A percentile compares a stretch with the other conserved stretches of the same genome.
These are phyloP conservation scores for Malus hybrid DNA, from an alignment of 331 rosid genomes.

Conservation along the genomic window DNA sequence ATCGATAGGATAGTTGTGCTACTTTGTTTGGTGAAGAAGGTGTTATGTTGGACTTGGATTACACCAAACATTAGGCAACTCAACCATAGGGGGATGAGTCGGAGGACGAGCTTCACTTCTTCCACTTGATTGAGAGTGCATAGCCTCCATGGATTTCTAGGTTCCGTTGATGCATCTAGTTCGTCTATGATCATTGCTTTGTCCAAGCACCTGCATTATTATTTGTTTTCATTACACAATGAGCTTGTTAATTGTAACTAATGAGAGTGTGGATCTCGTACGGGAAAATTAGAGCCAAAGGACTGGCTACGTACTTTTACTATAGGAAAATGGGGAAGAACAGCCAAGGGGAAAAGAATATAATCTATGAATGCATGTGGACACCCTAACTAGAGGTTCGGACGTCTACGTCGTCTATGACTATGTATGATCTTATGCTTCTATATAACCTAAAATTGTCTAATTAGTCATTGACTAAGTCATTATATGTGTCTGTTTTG, in stretches of 20 bases:
- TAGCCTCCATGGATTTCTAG: slow-evolving; percentile 43
- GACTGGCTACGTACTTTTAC: neutral
- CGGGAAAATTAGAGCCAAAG: no score
- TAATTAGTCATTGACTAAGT: no score
- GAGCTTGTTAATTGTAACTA: no score
- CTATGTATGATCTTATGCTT: no score
- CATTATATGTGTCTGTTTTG: neutral
- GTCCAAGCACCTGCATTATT: slow-evolving; percentile 24
- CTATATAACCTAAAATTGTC: no score
- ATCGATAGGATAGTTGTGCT: slow-evolving; percentile 32
- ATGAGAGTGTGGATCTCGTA: no score
- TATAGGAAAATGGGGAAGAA: neutral
- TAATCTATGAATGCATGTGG: neutral
- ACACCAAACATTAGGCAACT: slow-evolving; percentile 36
- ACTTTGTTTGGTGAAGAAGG: slow-evolving; percentile 47
- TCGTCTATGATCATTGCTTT: slow-evolving; percentile 26
- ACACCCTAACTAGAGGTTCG: no score
- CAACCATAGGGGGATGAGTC: slow-evolving; percentile 56
- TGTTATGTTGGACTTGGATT: slow-evolving; percentile 30
- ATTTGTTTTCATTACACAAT: neutral
- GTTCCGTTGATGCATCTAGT: slow-evolving; percentile 29
- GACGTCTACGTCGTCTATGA: no score
- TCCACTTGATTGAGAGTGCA: slow-evolving; percentile 36
- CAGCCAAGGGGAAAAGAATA: neutral
- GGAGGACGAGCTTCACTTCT: slow-evolving; percentile 48